These are phyloP conservation scores for Acanthamoeba quina DNA, from an alignment of 208 protist genomes.

Conservation along the genomic window DNA sequence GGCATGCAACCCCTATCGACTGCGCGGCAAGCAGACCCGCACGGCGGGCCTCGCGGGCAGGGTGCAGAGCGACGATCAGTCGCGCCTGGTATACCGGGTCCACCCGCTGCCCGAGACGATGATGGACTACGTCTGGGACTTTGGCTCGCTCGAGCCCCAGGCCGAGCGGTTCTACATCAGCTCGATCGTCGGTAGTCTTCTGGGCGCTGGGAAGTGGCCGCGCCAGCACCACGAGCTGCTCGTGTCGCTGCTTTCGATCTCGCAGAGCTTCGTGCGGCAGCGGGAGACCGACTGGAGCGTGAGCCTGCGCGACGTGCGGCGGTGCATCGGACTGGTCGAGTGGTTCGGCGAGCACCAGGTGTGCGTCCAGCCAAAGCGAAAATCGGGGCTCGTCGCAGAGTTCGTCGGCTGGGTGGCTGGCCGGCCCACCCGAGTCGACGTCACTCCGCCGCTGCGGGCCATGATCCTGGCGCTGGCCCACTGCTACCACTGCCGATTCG, in stretches of 20 bases:
- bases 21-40: not conserved
- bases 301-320: slow-evolving; percentile 8
- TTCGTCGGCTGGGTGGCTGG: too few species aligned
- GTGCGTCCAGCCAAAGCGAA: too few species aligned
- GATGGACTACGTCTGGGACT: slow-evolving; percentile 73
- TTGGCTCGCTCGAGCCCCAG: slow-evolving; percentile 27
- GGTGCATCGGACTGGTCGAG: not conserved
- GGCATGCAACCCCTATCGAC: slow-evolving; percentile 68
- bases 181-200: not conserved
- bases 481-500: slow-evolving; percentile 55
- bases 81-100: slow-evolving; percentile 32
- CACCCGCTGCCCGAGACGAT: slow-evolving; percentile 64
- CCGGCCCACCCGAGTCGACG: too few species aligned
- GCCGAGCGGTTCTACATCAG: slow-evolving; percentile 45
- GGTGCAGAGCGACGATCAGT: not conserved
- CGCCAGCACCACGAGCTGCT: too few species aligned
- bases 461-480: slow-evolving; percentile 10
- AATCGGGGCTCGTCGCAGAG: too few species aligned
- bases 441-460: not conserved
- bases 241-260: not conserved
- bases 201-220: not conserved
- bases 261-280: slow-evolving; percentile 4
- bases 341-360: slow-evolving; percentile 4
- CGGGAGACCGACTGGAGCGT: not conserved
- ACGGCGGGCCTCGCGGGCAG: not conserved